phyloP scores from a whole-genome alignment of 225 moss, liverwort and hornwort species.

The Marchantia paleacea region DNA sequence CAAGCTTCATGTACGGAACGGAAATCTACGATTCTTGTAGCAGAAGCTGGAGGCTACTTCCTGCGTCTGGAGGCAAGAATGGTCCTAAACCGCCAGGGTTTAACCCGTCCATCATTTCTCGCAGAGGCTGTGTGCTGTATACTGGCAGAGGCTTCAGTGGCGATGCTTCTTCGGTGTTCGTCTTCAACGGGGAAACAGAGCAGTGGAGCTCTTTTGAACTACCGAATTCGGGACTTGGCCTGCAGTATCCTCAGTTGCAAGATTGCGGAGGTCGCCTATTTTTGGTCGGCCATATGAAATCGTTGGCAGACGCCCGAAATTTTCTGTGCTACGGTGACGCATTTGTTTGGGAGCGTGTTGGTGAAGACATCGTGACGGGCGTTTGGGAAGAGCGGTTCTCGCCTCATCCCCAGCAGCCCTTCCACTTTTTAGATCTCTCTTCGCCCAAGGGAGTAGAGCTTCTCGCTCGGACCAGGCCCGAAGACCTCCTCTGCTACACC shows the following conservation, averaged over 20 bases:
- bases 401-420: background rate
- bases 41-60: slow-evolving; percentile 17
- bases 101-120: slow-evolving; percentile 13
- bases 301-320: background rate
- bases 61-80: background rate
- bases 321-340: slow-evolving; percentile 20
- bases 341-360: slow-evolving; percentile 21
- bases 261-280: slow-evolving; percentile 24
- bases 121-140: slow-evolving; percentile 18
- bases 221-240: background rate
- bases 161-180: slow-evolving; percentile 18
- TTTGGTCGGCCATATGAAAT: slow-evolving; percentile 17
- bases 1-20: slow-evolving; percentile 19
- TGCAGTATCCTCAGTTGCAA: slow-evolving; percentile 22
- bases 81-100: slow-evolving; percentile 8
- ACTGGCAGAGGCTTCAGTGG: slow-evolving; percentile 6
- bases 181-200: slow-evolving; percentile 17
- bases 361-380: slow-evolving; percentile 4
- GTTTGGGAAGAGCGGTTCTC: slow-evolving; percentile 13
- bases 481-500: slow-evolving; percentile 17
- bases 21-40: slow-evolving; percentile 22
- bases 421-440: background rate
- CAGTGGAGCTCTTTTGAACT: slow-evolving; percentile 21
- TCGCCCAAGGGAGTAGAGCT: background rate
- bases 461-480: background rate